A percentile compares a stretch with the other conserved stretches of the same genome.
These are phyloP conservation scores for Zymoseptoria pseudotritici DNA, from an alignment of 2,329 filamentous ascomycete genomes.

Conservation along the genomic window DNA sequence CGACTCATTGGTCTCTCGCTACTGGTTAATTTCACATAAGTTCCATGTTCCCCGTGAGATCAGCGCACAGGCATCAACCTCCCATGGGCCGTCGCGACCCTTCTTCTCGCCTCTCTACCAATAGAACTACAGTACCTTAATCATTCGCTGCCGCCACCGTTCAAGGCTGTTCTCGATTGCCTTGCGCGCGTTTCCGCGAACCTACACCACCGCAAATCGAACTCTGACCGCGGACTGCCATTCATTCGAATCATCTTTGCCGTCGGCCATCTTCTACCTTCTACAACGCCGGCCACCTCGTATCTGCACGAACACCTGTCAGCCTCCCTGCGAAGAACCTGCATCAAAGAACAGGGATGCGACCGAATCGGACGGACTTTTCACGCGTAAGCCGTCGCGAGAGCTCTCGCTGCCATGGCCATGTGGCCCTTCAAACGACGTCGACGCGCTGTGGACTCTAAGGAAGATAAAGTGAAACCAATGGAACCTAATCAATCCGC, in stretches of 20 bases:
- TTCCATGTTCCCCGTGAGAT: not conserved
- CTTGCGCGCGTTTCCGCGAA: no score
- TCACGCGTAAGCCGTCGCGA: not conserved
- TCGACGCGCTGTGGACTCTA: slow-evolving; percentile 34
- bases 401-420: slow-evolving; percentile 49
- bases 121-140: no score
- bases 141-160: no score
- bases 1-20: no score
- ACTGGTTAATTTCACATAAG: no score
- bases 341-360: slow-evolving; percentile 10
- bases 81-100: no score
- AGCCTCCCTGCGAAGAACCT: not conserved
- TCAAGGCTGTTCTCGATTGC: no score
- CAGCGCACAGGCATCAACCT: no score
- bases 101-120: no score
- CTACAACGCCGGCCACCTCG: not conserved
- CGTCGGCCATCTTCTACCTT: not conserved
- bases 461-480: slow-evolving; percentile 38
- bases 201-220: no score
- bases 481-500: slow-evolving; percentile 5
- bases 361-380: not conserved
- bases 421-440: slow-evolving; percentile 77
- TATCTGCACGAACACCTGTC: not conserved
- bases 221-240: not conserved
- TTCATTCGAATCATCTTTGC: not conserved